Evolutionary conservation across 371 early-diverging fungal genomes (phyloP), one percentile per base, ranked within the genome.

Genomic region (Quaeritorhiza haematococci): DNA sequence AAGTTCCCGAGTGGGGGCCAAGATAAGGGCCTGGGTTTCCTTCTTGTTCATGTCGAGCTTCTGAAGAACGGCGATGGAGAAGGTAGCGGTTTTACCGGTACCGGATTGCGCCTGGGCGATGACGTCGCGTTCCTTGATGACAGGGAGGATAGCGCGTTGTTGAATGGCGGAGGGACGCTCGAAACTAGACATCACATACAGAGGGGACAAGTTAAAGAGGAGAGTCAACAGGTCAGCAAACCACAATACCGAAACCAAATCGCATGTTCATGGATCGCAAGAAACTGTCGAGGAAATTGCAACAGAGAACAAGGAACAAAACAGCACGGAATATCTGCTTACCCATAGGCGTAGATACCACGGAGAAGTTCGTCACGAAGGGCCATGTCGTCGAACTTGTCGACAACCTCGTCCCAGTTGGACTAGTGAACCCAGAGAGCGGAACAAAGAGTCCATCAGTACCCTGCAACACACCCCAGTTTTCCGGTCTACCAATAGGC

Each of bases 41-140:
- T 80, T 78, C 49, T 84, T 59, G 38, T 65, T 68, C 17, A 73
- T 66, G 70, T 94, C 91, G 66, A 96, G 82, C 55, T 83, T 80
- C 76, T 96, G 93, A 49, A 97, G 80, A 47, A 91, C 83, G 27
- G 88, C 88, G 64, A 97, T 90, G 46, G 90, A 91, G 84, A 96
- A 94, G 46, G 96, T 94, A 57, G 92, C 96, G 27, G 96, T 96
- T 68, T 97, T 97, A 65, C 98, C 98, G 49, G 96, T 96, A 74
- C 98, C 97, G 63, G 94, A 94, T 71, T 95, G 93, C 33, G 96
- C 94, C 75, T 95, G 95, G 33, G 93, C 93, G 66, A 92, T 92
- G 61, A 94, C 91, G 79, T 95, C 92, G 62, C 84, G 84, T 29
- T 88, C 89, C 73, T 78, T 81, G 60, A 88, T 72, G 41, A 93